These are phyloP conservation scores for Juglanconis oblonga DNA, from an alignment of 2,329 filamentous ascomycete species.

Conservation along the genomic window DNA sequence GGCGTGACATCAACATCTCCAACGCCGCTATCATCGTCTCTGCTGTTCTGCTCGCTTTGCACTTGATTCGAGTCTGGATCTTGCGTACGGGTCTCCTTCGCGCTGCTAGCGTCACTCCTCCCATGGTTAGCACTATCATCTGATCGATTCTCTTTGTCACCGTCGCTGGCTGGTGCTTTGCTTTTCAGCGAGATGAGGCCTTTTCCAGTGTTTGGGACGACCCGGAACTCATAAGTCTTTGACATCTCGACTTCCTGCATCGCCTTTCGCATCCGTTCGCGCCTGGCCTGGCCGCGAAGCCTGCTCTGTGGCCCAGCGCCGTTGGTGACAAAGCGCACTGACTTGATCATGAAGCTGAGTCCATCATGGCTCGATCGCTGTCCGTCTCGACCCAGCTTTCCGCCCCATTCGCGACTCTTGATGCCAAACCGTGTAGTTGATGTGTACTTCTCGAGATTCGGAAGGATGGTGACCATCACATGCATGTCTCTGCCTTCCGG, in stretches of 20 bases:
- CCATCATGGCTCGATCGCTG: slow-evolving; percentile 66
- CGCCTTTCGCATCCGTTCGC: slow-evolving; percentile 55
- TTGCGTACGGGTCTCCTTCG: not conserved
- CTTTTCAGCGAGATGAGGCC: not conserved
- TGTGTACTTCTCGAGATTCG: slow-evolving; percentile 72
- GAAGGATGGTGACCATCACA: slow-evolving; percentile 81
- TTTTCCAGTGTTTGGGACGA: slow-evolving; percentile 23
- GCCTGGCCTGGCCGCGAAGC: slow-evolving; percentile 52
- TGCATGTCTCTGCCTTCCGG: slow-evolving; percentile 75
- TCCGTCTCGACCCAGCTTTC: slow-evolving; percentile 41
- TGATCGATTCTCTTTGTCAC: slow-evolving; percentile 18
- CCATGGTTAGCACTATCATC: not conserved
- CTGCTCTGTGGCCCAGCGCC: slow-evolving; percentile 62
- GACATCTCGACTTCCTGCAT: slow-evolving; percentile 49
- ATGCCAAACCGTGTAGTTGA: slow-evolving; percentile 76
- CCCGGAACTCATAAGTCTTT: slow-evolving; percentile 29
- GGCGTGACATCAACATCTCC: slow-evolving; percentile 15
- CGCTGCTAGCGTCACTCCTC: not conserved
- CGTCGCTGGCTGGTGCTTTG: slow-evolving; percentile 13
- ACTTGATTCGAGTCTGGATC: not conserved
- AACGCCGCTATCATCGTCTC: slow-evolving; percentile 19
- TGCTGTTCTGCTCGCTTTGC: slow-evolving; percentile 9
- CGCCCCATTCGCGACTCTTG: slow-evolving; percentile 75
- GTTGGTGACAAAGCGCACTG: slow-evolving; percentile 79
- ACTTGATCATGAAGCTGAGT: slow-evolving; percentile 81